Evolutionary conservation across 805 yeast species (phyloP).

Genomic region (Barnettozyma californica): DNA sequence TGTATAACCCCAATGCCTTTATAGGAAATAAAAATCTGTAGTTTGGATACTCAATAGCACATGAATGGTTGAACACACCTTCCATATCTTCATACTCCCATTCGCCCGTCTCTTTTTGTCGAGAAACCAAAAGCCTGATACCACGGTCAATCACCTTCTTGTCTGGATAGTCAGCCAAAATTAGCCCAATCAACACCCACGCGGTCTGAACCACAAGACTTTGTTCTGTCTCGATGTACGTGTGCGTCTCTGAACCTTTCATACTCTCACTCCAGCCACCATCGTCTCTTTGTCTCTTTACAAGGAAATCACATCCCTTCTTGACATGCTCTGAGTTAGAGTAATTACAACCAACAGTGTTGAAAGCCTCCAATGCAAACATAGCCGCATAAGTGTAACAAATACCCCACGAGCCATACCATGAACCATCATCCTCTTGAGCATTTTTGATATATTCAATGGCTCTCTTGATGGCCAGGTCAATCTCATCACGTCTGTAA

Average conservation of each 20-base stretch:
- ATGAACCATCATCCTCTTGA: conserved; percentile 81
- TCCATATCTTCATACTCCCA: conserved; percentile 83
- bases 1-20: conserved; percentile 83
- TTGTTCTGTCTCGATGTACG: conserved; percentile 58
- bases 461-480: conserved; percentile 67
- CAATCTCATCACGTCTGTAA: conserved; percentile 63
- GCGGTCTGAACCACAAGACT: conserved; percentile 85
- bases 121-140: conserved; percentile 50
- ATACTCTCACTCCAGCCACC: conserved; percentile 99
- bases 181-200: conserved; percentile 82
- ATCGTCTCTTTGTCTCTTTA: conserved; percentile 67
- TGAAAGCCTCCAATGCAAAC: conserved; percentile 94
- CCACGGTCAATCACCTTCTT: conserved; percentile 57
- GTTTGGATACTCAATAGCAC: conserved; percentile 95
- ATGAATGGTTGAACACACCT: conserved; percentile 92
- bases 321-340: conserved; percentile 54
- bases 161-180: conserved; percentile 79
- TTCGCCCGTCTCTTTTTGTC: conserved; percentile 74
- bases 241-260: conserved; percentile 78
- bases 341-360: conserved; percentile 62
- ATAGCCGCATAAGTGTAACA: conserved; percentile 94
- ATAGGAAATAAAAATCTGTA: conserved; percentile 86
- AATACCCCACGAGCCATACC: conserved; percentile 99
- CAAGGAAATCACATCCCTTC: conserved; percentile 82
- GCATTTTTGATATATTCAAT: conserved; percentile 60